Conservation (phyloP, 768 basidiomycete genomes). For the Asterophora lycoperdoides region DNA sequence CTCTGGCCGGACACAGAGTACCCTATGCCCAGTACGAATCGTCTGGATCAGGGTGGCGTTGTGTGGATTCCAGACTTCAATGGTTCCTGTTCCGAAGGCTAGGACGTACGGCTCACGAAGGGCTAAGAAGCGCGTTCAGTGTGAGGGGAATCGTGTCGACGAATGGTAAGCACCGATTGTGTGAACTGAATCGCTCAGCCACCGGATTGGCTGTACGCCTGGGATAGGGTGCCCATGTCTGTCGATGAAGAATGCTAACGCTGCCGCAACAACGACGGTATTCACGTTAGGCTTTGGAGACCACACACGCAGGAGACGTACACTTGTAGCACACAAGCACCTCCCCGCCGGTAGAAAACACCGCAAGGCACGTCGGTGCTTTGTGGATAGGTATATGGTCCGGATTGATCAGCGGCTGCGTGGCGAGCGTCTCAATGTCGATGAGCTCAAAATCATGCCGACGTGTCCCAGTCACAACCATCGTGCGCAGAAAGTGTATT, state of each 20-base stretch:
- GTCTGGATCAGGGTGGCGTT: conserved; percentile 67
- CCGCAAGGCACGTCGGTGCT: conserved; percentile 60
- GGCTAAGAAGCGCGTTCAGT: conserved; percentile 35
- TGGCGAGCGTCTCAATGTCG: conserved; percentile 70
- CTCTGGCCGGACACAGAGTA: conserved; percentile 15
- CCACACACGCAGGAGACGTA: conserved; percentile 25
- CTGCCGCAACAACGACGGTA: not conserved
- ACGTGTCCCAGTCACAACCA: conserved; percentile 16
- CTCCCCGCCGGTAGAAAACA: conserved; percentile 70
- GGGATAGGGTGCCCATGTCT: conserved; percentile 4
- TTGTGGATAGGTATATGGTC: conserved; percentile 39
- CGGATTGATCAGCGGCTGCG: conserved; percentile 63
- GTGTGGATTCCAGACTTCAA: conserved; percentile 74
- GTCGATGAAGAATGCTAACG: conserved; percentile 9
- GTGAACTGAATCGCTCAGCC: conserved; percentile 2
- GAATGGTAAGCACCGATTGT: no score
- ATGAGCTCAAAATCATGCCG: conserved; percentile 19
- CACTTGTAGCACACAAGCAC: conserved; percentile 80
- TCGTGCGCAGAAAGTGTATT: conserved; percentile 62
- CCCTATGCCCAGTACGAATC: conserved; percentile 42
- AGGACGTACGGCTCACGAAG: conserved; percentile 76
- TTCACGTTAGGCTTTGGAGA: not conserved
- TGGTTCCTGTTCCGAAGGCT: conserved; percentile 70
- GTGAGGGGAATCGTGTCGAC: not conserved
- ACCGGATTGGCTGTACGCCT: not conserved